Evolutionary conservation across 768 basidiomycete genomes (phyloP).

Genomic region (Termitomyces sp.): DNA sequence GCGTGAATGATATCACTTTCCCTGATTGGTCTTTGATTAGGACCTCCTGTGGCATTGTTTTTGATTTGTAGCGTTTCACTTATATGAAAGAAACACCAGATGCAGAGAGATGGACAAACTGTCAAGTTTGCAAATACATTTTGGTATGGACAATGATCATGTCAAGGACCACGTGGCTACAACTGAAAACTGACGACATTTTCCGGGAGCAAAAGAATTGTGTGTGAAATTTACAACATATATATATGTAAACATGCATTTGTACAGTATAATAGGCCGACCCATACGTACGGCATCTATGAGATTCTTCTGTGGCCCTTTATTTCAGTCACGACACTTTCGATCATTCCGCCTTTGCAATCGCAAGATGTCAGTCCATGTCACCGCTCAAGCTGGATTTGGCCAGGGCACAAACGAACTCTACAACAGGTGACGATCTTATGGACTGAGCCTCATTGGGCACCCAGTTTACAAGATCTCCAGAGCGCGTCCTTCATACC

Average conservation of each 20-base stretch:
- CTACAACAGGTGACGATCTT: conserved; percentile 55
- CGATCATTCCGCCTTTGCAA: conserved; percentile 12
- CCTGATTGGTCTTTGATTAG: conserved; percentile 8
- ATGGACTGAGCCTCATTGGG: background rate
- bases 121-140: background rate
- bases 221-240: too few relatives aligned
- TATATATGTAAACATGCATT: background rate
- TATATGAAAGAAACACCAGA: background rate
- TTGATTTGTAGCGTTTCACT: background rate
- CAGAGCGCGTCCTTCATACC: conserved; percentile 84
- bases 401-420: conserved; percentile 77
- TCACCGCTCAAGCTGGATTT: conserved; percentile 69
- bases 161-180: background rate
- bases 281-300: too few relatives aligned
- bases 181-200: background rate
- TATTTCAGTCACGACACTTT: background rate
- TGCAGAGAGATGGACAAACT: background rate
- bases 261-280: too few relatives aligned
- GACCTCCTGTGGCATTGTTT: conserved; percentile 7
- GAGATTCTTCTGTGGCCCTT: background rate
- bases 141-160: background rate
- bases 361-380: conserved; percentile 40
- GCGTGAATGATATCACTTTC: conserved; percentile 9
- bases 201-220: background rate
- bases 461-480: background rate